These are phyloP conservation scores for Noccaea bulbosa DNA, from an alignment of 345 rosid genomes.

Conservation along the genomic window DNA sequence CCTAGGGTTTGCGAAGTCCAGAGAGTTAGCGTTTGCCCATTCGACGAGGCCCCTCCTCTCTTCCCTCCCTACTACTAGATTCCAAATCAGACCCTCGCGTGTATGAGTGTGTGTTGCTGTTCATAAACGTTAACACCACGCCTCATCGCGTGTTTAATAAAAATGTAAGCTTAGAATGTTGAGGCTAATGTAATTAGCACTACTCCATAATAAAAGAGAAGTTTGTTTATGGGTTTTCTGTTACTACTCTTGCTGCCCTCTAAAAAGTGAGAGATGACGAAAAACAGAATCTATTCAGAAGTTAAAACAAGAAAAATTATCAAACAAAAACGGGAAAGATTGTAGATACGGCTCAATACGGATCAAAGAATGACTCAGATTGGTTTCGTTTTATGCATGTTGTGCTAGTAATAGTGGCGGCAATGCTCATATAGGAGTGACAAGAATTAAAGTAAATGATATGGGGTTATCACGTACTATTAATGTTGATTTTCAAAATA, in stretches of 20 bases:
- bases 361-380: too few species aligned
- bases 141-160: conserved; percentile 2
- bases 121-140: conserved; percentile 17
- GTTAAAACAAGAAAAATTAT: too few species aligned
- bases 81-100: not conserved
- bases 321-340: too few species aligned
- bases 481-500: too few species aligned
- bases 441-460: too few species aligned
- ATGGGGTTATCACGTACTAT: too few species aligned
- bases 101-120: conserved; percentile 11
- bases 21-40: conserved; percentile 30
- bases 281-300: too few species aligned
- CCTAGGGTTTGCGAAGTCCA: conserved; percentile 29
- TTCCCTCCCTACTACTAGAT: conserved; percentile 33
- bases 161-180: conserved; percentile 12
- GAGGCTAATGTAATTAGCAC: conserved; percentile 32
- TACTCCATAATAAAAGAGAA: conserved; percentile 16
- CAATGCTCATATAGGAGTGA: too few species aligned
- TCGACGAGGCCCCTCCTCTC: conserved; percentile 5
- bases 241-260: not conserved
- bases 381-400: too few species aligned
- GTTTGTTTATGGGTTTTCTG: not conserved
- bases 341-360: too few species aligned
- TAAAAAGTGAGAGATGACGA: not conserved
- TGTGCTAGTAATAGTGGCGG: too few species aligned